These are phyloP conservation scores for Arabidopsis thaliana DNA, from an alignment of 345 rosid genomes.

Conservation along the genomic window TAIR10.1 NC_003071.7:12227501-12228000, in stretches of 20 bases:
- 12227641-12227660: slow-evolving; percentile 64
- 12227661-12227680: neutral
- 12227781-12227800: slow-evolving; percentile 96
- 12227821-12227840: slow-evolving; percentile 78
- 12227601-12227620: slow-evolving; percentile 47
- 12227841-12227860: slow-evolving; percentile 53
- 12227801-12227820: slow-evolving; percentile 96
- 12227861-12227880: slow-evolving; percentile 47
- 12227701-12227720: too few species aligned
- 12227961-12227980: slow-evolving; percentile 49
- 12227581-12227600: neutral
- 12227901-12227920: slow-evolving; percentile 63
- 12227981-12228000: slow-evolving; percentile 71
- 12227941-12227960: slow-evolving; percentile 44
- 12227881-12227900: slow-evolving; percentile 36
- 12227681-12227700: neutral
- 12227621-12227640: slow-evolving; percentile 96
- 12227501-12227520: slow-evolving; percentile 49
- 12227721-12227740: slow-evolving; percentile 46
- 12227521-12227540: slow-evolving; percentile 98
- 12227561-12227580: neutral
- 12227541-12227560: slow-evolving; percentile 82
- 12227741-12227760: slow-evolving; percentile 97
- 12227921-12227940: slow-evolving; percentile 52
- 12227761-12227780: slow-evolving; percentile 96